Evolutionary conservation across 805 yeast genomes (phyloP).

Genomic region (Brettanomyces bruxellensis): DNA sequence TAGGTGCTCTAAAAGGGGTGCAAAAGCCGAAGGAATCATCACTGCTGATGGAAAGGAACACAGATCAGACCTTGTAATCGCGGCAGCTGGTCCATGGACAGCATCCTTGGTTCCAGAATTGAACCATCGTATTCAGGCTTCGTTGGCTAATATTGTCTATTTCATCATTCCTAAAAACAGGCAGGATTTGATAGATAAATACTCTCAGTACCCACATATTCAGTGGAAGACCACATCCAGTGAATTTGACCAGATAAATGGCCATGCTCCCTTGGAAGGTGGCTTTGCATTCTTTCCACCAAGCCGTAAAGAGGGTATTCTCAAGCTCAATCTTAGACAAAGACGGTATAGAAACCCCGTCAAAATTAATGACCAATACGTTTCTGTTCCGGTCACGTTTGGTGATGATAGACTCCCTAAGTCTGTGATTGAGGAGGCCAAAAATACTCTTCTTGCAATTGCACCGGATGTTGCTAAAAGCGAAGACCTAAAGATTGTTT

Average conservation of each 20-base stretch:
- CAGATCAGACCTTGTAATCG: conserved; percentile 12
- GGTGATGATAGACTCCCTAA: conserved; percentile 11
- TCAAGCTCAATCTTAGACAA: conserved; percentile 10
- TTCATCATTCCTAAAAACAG: conserved; percentile 14
- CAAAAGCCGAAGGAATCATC: conserved; percentile 13
- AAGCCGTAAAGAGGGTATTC: conserved; percentile 9
- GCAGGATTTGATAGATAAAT: conserved; percentile 15
- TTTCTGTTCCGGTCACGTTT: conserved; percentile 6
- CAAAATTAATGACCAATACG: conserved; percentile 1
- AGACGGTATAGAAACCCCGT: conserved; percentile 6
- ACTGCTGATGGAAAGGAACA: conserved; percentile 17
- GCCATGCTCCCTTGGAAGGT: conserved; percentile 8
- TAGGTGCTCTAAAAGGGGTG: not conserved
- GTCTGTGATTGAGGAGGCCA: conserved; percentile 10
- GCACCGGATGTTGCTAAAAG: conserved; percentile 11
- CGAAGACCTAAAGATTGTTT: conserved; percentile 2
- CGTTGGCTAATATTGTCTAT: conserved; percentile 13
- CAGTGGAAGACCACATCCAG: conserved; percentile 11
- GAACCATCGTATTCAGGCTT: conserved; percentile 11
- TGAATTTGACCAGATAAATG: conserved; percentile 8
- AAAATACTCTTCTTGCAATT: conserved; percentile 7
- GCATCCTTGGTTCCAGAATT: conserved; percentile 10
- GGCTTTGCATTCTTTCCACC: conserved; percentile 13
- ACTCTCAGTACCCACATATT: conserved; percentile 13
- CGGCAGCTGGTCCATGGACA: conserved; percentile 17